Evolutionary conservation across 305 asterid genomes (phyloP).

Genomic region (Plantago lanceolata): DNA sequence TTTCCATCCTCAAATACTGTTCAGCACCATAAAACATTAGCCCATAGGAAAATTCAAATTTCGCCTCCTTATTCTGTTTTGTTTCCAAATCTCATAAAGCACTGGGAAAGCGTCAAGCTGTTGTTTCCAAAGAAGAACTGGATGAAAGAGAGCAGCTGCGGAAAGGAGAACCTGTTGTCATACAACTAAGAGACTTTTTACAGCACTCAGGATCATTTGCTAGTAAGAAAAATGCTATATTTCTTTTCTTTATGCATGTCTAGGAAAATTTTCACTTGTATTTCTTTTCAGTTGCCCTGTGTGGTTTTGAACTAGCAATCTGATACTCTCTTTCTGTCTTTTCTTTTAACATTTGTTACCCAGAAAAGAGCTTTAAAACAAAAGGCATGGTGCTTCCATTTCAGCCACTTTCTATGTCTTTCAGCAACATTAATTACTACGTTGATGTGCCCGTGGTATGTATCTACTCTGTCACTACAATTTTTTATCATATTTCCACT

Average conservation of each 20-base stretch:
- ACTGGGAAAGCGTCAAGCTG: constrained; percentile 78
- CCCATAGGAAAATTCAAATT: constrained; percentile 16
- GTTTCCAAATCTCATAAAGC: constrained; percentile 42
- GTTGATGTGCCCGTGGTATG: constrained; percentile 88
- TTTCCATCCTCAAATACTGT: constrained; percentile 18
- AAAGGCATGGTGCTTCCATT: constrained; percentile 97
- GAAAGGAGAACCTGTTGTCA: constrained; percentile 64
- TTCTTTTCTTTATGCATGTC: constrained; percentile 16
- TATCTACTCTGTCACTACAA: constrained; percentile 24
- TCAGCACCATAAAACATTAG: constrained; percentile 7
- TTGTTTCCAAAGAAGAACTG: constrained; percentile 67
- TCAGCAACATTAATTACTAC: constrained; percentile 78
- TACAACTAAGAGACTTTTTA: constrained; percentile 79
- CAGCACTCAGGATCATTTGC: constrained; percentile 88
- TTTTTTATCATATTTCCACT: constrained; percentile 5
- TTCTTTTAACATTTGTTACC: constrained; percentile 21
- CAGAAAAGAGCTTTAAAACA: constrained; percentile 79
- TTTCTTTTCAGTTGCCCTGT: constrained; percentile 8
- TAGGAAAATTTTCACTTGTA: constrained; percentile 4
- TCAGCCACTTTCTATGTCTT: constrained; percentile 86
- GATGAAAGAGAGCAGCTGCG: constrained; percentile 51
- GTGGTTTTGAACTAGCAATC: constrained; percentile 16
- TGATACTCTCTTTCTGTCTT: constrained; percentile 6
- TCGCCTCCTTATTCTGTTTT: constrained; percentile 15
- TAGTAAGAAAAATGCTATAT: constrained; percentile 45